Conservation (phyloP, 2,329 filamentous ascomycete species). For the Domatiomyces catenatus region DNA sequence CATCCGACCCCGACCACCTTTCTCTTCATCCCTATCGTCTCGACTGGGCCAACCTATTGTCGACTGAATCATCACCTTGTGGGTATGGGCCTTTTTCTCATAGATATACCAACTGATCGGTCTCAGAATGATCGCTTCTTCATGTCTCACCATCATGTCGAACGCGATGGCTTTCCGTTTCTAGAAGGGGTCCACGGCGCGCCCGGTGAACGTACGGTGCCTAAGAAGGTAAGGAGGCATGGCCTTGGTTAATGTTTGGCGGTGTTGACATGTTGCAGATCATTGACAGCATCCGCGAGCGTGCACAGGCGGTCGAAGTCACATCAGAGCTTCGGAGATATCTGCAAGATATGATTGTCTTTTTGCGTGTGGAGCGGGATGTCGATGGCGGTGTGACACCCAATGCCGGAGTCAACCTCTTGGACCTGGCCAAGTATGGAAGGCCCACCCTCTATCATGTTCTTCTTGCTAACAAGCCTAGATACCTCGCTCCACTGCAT, state of each 20-base stretch:
- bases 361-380: constrained; percentile 74
- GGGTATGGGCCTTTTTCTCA: constrained; percentile 18
- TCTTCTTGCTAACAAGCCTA: constrained; percentile 17
- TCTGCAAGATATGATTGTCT: constrained; percentile 72
- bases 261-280: constrained; percentile 1
- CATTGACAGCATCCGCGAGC: constrained; percentile 45
- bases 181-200: too few species aligned
- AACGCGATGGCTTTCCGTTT: constrained; percentile 56
- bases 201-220: constrained; percentile 1
- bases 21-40: constrained; percentile 61
- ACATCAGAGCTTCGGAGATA: constrained; percentile 70
- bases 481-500: constrained; percentile 65
- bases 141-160: constrained; percentile 71
- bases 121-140: constrained; percentile 63
- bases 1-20: constrained; percentile 64
- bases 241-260: background rate
- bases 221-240: background rate
- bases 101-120: background rate
- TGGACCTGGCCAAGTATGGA: constrained; percentile 43
- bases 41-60: constrained; percentile 20
- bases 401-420: constrained; percentile 61
- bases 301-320: constrained; percentile 44
- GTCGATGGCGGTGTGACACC: constrained; percentile 66
- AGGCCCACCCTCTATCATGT: background rate
- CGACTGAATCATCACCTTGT: constrained; percentile 27